phyloP scores from a whole-genome alignment of 2,329 filamentous ascomycete genomes.

The Akanthomyces lecanii region DNA sequence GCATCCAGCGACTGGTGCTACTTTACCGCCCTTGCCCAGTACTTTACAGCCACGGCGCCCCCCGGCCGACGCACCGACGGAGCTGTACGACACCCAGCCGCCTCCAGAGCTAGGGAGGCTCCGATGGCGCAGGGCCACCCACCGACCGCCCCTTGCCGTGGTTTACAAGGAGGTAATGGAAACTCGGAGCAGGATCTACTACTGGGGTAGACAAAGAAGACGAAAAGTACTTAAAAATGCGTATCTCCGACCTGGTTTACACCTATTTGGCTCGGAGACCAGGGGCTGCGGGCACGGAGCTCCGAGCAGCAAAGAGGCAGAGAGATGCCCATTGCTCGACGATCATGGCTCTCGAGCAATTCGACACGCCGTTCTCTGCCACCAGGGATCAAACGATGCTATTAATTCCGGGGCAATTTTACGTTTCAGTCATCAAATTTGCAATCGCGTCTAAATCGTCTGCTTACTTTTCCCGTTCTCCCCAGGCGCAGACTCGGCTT shows the following conservation, averaged over 20 bases:
- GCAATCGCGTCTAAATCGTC: background rate
- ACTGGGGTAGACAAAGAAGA: background rate
- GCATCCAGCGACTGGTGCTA: background rate
- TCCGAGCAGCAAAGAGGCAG: background rate
- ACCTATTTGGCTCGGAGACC: background rate
- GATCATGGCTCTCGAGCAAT: background rate
- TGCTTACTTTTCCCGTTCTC: background rate
- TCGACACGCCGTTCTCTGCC: background rate
- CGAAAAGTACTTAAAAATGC: background rate
- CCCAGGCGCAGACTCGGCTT: background rate
- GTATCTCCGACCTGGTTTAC: background rate
- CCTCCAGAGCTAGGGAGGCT: background rate
- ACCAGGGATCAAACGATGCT: background rate
- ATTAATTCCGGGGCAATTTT: background rate
- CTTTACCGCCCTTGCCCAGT: background rate
- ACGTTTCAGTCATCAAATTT: background rate
- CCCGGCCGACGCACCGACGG: slow-evolving; percentile 15
- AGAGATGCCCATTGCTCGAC: too few relatives aligned
- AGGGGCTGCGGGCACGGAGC: background rate
- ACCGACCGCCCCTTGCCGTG: too few relatives aligned
- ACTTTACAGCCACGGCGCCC: slow-evolving; percentile 7
- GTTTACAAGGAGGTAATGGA: slow-evolving; percentile 12
- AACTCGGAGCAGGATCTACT: background rate
- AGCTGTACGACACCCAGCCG: background rate
- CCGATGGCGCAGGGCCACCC: slow-evolving; percentile 3